phyloP scores from a whole-genome alignment of 2,329 filamentous ascomycete genomes.

The Fusarium palustre region DNA sequence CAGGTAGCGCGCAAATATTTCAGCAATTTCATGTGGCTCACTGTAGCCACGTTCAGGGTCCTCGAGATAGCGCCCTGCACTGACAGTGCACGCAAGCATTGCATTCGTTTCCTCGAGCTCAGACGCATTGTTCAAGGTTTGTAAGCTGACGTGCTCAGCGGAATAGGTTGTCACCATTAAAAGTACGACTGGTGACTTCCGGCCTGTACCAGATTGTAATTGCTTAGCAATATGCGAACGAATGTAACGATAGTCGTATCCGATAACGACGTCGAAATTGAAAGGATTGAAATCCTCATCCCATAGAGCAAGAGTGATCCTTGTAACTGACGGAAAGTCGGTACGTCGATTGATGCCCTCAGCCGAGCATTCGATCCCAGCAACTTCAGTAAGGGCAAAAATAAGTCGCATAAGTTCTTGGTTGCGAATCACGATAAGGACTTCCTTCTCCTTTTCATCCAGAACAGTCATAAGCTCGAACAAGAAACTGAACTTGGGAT shows the following conservation, averaged over 20 bases:
- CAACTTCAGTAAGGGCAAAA: slow-evolving; percentile 59
- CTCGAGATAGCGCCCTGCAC: slow-evolving; percentile 54
- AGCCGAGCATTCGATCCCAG: slow-evolving; percentile 53
- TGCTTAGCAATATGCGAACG: slow-evolving; percentile 50
- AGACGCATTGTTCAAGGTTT: slow-evolving; percentile 53
- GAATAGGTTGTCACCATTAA: slow-evolving; percentile 63
- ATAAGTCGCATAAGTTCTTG: slow-evolving; percentile 64
- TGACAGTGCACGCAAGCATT: slow-evolving; percentile 54
- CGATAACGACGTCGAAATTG: slow-evolving; percentile 64
- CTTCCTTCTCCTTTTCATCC: slow-evolving; percentile 57
- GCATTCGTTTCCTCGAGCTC: slow-evolving; percentile 62
- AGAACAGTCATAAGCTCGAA: slow-evolving; percentile 60
- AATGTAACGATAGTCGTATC: slow-evolving; percentile 64
- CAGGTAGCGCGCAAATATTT: slow-evolving; percentile 60
- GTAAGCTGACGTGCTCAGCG: slow-evolving; percentile 66
- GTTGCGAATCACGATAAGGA: slow-evolving; percentile 66
- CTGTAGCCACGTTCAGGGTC: slow-evolving; percentile 55
- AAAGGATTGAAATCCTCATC: slow-evolving; percentile 54
- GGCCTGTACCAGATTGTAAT: slow-evolving; percentile 28
- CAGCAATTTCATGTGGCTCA: slow-evolving; percentile 61
- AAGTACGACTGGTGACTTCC: slow-evolving; percentile 59
- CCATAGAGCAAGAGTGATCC: slow-evolving; percentile 58
- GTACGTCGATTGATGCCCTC: slow-evolving; percentile 48
- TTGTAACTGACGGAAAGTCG: slow-evolving; percentile 52
- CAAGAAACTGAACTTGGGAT: slow-evolving; percentile 70